Evolutionary conservation across 208 protist species (phyloP), one percentile per base, ranked within the genome.

Genomic region (Endotrypanum monterogeii): DNA sequence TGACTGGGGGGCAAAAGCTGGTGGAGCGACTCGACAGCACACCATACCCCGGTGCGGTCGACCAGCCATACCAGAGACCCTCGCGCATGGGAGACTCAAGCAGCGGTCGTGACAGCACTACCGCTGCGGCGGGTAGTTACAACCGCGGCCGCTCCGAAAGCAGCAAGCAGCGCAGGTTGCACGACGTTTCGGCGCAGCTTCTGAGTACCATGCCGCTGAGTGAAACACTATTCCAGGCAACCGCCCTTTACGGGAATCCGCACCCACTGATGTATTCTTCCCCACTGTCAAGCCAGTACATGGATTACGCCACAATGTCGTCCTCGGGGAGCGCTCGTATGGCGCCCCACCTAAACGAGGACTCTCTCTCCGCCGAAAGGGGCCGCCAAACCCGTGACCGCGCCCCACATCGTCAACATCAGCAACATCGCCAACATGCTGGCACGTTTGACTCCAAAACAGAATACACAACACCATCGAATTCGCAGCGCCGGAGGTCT

Each of bases 201-300:
- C 65, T 93, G 79, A 81, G 84, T 48, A 75, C 73, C 28, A 91
- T 95, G 76, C 73, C 90, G n/a, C 75, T 92, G 37, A 80, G 83
- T 63, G 68, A 62, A 39, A 93, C 88, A 1, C 76, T 95, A 20
- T 60, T 74, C 35, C 78, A 71, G n/a, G 90, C 90, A 11, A 86
- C 79, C 51, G 76, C 87, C 35, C 71, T 93, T 44, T 95, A 95
- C 78, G 84, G 90, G 46, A 93, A 93, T 68, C 90, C 90, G 0
- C 90, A 95, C 70, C 90, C 90, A 23, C 85, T 95, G 8, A 77
- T 95, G 5, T 89, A 83, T 70, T 87, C 89, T 1, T 61, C 77
- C 23, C 69, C 84, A 32, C 68, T 57, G 30, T 16, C 76, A 28
- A 69, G 58, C 46, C 48, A 74, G 60, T 18, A 62, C 69, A 23